phyloP scores from a whole-genome alignment of 1,284 basidiomycete genomes.

The Cystobasidium pallidum region DNA sequence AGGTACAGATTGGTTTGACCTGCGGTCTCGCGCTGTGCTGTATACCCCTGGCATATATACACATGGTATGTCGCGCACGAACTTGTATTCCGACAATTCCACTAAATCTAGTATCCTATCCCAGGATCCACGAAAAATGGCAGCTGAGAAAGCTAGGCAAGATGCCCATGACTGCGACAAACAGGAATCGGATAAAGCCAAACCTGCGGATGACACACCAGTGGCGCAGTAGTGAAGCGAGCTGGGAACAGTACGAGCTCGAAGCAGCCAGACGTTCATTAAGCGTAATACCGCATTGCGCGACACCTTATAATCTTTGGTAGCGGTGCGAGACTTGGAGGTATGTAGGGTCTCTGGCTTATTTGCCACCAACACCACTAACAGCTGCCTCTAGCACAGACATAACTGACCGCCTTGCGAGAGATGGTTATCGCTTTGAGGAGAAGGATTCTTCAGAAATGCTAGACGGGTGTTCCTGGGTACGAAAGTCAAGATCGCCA shows the following conservation, averaged over 20 bases:
- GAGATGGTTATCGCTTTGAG: conserved; percentile 26
- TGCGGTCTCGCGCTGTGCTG: conserved; percentile 23
- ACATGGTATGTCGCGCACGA: conserved; percentile 26
- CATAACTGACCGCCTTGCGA: too few species aligned
- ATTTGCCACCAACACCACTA: too few species aligned
- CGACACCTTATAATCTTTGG: conserved; percentile 26
- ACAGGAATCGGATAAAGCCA: background rate
- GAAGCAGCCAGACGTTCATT: too few species aligned
- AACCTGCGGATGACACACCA: background rate
- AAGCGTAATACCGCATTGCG: too few species aligned
- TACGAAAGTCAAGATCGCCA: conserved; percentile 18
- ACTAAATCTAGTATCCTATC: background rate
- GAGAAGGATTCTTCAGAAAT: conserved; percentile 21
- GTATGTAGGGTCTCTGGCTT: background rate
- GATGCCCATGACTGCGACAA: background rate
- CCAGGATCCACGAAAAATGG: conserved; percentile 26
- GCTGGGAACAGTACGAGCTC: background rate
- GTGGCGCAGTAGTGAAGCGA: background rate
- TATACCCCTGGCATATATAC: conserved; percentile 30
- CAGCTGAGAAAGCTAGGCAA: conserved; percentile 22
- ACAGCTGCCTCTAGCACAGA: too few species aligned
- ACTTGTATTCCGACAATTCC: background rate
- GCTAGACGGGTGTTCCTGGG: conserved; percentile 12
- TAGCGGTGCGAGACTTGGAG: conserved; percentile 28
- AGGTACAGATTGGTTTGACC: conserved; percentile 35